Conservation (phyloP, 345 rosid genomes). For the Ceriops decandra region DNA sequence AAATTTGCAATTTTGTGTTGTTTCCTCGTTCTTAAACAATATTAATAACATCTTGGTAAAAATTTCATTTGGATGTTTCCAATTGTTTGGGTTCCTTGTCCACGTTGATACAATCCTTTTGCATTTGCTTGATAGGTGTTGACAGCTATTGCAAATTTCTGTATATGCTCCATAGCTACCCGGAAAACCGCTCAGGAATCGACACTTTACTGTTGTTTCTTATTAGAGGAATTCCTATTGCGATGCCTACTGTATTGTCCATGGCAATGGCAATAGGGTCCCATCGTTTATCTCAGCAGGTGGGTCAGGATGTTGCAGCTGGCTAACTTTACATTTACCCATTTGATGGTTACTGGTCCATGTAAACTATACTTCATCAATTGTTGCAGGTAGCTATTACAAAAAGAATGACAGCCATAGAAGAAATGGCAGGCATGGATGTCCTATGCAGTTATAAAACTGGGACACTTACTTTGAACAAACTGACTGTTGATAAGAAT, state of each 20-base stretch:
- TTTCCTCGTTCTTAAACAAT: constrained; percentile 53
- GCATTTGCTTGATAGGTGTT: too few relatives aligned
- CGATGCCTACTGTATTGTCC: constrained; percentile 69
- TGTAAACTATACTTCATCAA: neutral
- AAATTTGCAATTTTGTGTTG: constrained; percentile 70
- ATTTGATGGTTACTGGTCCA: constrained; percentile 2
- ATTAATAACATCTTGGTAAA: too few relatives aligned
- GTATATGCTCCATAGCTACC: too few relatives aligned
- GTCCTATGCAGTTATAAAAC: constrained; percentile 67
- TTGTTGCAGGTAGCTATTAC: constrained; percentile 60
- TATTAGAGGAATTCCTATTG: constrained; percentile 64
- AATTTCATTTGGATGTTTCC: too few relatives aligned
- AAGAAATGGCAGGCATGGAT: constrained; percentile 79
- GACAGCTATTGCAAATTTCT: too few relatives aligned
- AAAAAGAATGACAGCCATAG: constrained; percentile 72
- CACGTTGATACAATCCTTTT: too few relatives aligned
- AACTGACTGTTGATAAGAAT: constrained; percentile 55
- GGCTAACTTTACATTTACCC: neutral
- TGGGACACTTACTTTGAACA: constrained; percentile 50
- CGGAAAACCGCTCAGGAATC: too few relatives aligned
- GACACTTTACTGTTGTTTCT: too few relatives aligned
- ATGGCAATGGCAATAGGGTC: constrained; percentile 78
- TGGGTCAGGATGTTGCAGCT: constrained; percentile 12
- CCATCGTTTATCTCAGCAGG: constrained; percentile 62
- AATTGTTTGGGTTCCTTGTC: too few relatives aligned